Percentiles rank a stretch among this genome's conserved stretches.
These are phyloP conservation scores for Pulveroboletus sp. DNA, from an alignment of 768 basidiomycete genomes.

Conservation along the genomic window DNA sequence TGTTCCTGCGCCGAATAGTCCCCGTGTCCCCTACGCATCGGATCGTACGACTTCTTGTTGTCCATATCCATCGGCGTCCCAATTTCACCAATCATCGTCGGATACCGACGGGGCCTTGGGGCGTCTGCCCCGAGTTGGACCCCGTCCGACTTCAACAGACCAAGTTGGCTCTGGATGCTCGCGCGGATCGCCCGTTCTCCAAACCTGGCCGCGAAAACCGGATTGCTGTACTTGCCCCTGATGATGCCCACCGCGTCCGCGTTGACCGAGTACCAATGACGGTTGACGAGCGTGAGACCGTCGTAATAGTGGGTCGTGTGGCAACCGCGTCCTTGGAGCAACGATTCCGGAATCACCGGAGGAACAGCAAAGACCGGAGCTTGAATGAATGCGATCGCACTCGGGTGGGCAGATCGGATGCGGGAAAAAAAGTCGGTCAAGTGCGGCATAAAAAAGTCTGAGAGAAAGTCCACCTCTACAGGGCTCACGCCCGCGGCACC, in stretches of 20 bases:
- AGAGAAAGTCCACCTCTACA: slow-evolving; percentile 58
- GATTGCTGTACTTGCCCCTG: slow-evolving; percentile 69
- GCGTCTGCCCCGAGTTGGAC: slow-evolving; percentile 45
- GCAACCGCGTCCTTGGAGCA: slow-evolving; percentile 60
- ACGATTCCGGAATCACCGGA: slow-evolving; percentile 51
- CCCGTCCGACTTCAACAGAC: slow-evolving; percentile 70
- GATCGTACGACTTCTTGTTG: slow-evolving; percentile 73
- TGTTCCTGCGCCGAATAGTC: slow-evolving; percentile 75
- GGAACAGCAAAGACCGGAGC: slow-evolving; percentile 87
- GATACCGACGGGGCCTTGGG: slow-evolving; percentile 41
- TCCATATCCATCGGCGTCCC: slow-evolving; percentile 97
- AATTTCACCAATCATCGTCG: slow-evolving; percentile 93
- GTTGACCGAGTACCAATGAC: slow-evolving; percentile 94
- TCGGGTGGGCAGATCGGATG: slow-evolving; percentile 66
- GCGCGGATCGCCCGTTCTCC: slow-evolving; percentile 82
- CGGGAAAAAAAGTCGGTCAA: slow-evolving; percentile 50
- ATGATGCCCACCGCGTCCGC: slow-evolving; percentile 92
- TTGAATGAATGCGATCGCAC: slow-evolving; percentile 85
- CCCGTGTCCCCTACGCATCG: slow-evolving; percentile 43
- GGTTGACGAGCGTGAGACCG: slow-evolving; percentile 86
- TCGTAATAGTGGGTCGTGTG: slow-evolving; percentile 93
- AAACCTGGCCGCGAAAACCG: slow-evolving; percentile 69
- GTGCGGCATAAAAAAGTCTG: slow-evolving; percentile 78
- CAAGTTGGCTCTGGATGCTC: slow-evolving; percentile 78
- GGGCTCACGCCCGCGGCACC: too few species aligned